These are phyloP conservation scores for Petasospora rhodanensis DNA, from an alignment of 1,139 yeast genomes.

Conservation along the genomic window DNA sequence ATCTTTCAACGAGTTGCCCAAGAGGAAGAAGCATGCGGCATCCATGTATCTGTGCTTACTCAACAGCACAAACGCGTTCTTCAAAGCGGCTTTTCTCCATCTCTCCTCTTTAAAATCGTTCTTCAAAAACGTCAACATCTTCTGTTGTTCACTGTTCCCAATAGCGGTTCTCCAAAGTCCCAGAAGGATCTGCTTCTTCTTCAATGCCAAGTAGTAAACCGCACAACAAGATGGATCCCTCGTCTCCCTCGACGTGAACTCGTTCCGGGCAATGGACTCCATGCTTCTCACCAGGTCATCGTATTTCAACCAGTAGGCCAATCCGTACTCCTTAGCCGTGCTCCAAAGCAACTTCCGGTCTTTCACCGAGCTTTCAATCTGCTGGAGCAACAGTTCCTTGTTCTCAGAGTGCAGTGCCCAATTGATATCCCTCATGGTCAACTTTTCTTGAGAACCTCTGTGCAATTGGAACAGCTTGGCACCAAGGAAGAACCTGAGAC, in stretches of 20 bases:
- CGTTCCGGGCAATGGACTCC: conserved; percentile 69
- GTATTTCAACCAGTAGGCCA: conserved; percentile 71
- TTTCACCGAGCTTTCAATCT: conserved; percentile 45
- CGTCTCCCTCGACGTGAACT: conserved; percentile 38
- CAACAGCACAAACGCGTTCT: conserved; percentile 85
- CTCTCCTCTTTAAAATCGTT: conserved; percentile 71
- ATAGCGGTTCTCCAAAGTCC: conserved; percentile 81
- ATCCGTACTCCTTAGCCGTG: conserved; percentile 53
- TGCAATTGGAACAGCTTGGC: conserved; percentile 63
- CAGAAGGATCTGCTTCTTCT: conserved; percentile 67
- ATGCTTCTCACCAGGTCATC: conserved; percentile 46
- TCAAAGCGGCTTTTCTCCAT: conserved; percentile 85
- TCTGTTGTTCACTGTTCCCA: conserved; percentile 76
- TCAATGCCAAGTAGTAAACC: conserved; percentile 70
- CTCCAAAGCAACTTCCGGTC: conserved; percentile 52
- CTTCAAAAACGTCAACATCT: conserved; percentile 69
- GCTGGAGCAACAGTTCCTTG: conserved; percentile 57
- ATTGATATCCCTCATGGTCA: conserved; percentile 74
- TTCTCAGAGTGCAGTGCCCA: conserved; percentile 89
- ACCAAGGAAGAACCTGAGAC: conserved; percentile 67
- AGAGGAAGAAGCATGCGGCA: conserved; percentile 84
- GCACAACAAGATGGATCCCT: conserved; percentile 76
- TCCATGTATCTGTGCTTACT: conserved; percentile 85
- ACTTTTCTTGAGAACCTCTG: conserved; percentile 38
- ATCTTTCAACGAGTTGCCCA: conserved; percentile 76